These are phyloP conservation scores for Populus nigra DNA, from an alignment of 345 rosid species.

Conservation along the genomic window DNA sequence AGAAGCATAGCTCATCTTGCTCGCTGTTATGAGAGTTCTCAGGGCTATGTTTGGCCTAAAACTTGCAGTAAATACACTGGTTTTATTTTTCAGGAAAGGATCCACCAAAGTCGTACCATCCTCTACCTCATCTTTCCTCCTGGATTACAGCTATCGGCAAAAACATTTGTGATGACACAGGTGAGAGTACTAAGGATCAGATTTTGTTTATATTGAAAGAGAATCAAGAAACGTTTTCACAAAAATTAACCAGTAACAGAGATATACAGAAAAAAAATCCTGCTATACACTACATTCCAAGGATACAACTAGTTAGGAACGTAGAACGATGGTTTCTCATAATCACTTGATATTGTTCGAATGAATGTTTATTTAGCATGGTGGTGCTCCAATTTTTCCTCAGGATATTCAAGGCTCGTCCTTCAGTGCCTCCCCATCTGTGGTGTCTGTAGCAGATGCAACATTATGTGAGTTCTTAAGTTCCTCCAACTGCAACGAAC, in stretches of 20 bases:
- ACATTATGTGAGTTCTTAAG: conserved; percentile 32
- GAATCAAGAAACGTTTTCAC: neutral
- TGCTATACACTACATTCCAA: neutral
- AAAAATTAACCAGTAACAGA: neutral
- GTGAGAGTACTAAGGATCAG: neutral
- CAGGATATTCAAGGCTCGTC: conserved; percentile 25
- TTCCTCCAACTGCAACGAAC: conserved; percentile 52
- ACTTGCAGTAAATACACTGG: neutral
- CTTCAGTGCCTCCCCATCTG: conserved; percentile 32
- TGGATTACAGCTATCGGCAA: neutral
- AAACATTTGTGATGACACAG: neutral
- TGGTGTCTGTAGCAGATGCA: conserved; percentile 28
- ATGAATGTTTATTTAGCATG: neutral
- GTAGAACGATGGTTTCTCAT: neutral
- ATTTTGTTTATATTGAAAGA: neutral
- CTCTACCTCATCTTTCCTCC: neutral
- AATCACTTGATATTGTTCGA: neutral
- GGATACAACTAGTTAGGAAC: neutral
- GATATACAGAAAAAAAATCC: neutral
- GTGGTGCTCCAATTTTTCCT: conserved; percentile 1
- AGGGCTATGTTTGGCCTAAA: neutral
- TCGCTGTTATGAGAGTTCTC: neutral
- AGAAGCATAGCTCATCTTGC: too few species aligned
- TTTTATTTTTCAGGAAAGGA: neutral
- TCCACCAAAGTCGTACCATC: neutral